A percentile compares a stretch with the other conserved stretches of the same genome.
phyloP scores from a whole-genome alignment of 768 basidiomycete genomes.

The Paxillus involutus region DNA sequence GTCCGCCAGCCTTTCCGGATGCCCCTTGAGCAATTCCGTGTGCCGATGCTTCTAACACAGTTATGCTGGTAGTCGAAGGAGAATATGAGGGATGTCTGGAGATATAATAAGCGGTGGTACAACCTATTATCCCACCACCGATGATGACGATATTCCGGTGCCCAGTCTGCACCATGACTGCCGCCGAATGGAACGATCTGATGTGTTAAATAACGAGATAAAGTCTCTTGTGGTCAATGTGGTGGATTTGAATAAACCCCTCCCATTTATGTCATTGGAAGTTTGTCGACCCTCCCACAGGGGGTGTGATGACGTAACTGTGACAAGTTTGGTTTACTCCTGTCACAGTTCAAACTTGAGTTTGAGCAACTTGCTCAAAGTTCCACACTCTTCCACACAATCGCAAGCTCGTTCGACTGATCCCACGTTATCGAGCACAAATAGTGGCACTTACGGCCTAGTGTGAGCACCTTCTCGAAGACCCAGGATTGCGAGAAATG shows the following conservation, averaged over 20 bases:
- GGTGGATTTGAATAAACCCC: neutral
- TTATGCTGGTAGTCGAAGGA: slow-evolving; percentile 43
- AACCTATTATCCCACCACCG: slow-evolving; percentile 87
- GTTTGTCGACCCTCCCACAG: too few species aligned
- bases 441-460: too few species aligned
- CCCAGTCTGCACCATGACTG: slow-evolving; percentile 16
- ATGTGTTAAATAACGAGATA: neutral
- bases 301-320: too few species aligned
- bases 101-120: slow-evolving; percentile 81
- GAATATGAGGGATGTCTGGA: slow-evolving; percentile 53
- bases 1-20: slow-evolving; percentile 82
- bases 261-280: too few species aligned
- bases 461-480: too few species aligned
- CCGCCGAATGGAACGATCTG: neutral
- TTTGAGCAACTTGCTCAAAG: too few species aligned
- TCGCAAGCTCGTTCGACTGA: too few species aligned
- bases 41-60: slow-evolving; percentile 70
- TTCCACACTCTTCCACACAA: too few species aligned
- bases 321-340: too few species aligned
- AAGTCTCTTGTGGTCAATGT: neutral
- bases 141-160: slow-evolving; percentile 62
- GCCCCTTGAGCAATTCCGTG: slow-evolving; percentile 74
- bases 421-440: too few species aligned
- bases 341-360: too few species aligned
- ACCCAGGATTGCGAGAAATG: neutral